phyloP scores from a whole-genome alignment of 345 rosid species.

The Adansonia digitata region DNA sequence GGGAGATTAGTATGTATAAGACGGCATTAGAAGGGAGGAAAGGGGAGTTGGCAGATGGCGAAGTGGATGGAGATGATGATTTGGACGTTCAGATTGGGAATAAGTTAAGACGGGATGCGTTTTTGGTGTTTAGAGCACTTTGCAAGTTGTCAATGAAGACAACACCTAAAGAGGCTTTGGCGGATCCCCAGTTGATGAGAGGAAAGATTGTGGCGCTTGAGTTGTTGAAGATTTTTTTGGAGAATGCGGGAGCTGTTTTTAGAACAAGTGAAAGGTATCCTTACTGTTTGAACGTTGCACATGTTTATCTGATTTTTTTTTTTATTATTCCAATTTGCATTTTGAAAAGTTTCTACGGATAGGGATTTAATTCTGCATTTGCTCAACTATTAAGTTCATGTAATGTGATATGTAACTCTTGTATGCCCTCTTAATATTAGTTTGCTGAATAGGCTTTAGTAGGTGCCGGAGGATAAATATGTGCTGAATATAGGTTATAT shows the following conservation, averaged over 20 bases:
- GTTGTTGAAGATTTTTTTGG: constrained; percentile 88
- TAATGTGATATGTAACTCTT: background rate
- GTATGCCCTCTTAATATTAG: background rate
- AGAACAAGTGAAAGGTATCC: constrained; percentile 93
- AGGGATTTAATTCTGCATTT: background rate
- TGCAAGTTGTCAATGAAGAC: constrained; percentile 99
- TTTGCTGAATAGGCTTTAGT: background rate
- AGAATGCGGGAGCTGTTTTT: constrained; percentile 98
- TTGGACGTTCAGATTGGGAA: constrained; percentile 97
- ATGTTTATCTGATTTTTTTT: background rate
- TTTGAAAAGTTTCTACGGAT: background rate
- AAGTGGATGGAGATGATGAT: constrained; percentile 83
- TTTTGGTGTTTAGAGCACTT: constrained; percentile 97
- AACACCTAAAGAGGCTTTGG: constrained; percentile 84
- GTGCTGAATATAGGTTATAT: background rate
- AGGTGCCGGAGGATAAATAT: background rate
- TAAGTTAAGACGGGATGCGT: constrained; percentile 95
- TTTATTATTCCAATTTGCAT: background rate
- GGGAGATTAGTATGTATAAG: constrained; percentile 99
- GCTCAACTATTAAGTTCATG: background rate
- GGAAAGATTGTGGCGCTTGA: constrained; percentile 97
- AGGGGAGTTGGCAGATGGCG: constrained; percentile 92
- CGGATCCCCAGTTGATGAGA: constrained; percentile 89
- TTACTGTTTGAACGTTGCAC: background rate
- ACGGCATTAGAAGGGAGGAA: constrained; percentile 96